Conservation (phyloP, 345 rosid species). For the Geranium brycei region DNA sequence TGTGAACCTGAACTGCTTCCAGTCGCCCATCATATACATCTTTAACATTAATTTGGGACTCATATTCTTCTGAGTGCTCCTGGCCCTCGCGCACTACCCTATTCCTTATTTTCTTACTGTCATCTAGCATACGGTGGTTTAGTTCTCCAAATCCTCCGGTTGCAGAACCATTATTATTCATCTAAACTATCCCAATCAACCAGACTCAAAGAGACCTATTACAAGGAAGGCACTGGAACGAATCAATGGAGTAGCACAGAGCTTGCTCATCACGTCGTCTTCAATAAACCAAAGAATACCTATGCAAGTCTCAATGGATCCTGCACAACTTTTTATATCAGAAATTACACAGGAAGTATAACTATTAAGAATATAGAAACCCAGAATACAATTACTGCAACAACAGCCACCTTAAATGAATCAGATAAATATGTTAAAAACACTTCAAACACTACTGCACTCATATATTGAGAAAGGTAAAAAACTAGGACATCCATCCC, state of each 20-base stretch:
- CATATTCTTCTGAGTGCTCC: slow-evolving; percentile 35
- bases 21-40: slow-evolving; percentile 11
- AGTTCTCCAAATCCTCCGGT: slow-evolving; percentile 16
- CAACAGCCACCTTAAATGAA: too few species aligned
- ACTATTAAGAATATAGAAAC: too few species aligned
- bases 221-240: slow-evolving; percentile 9
- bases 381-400: too few species aligned
- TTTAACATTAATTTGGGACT: slow-evolving; percentile 21
- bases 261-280: slow-evolving; percentile 19
- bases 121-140: slow-evolving; percentile 16
- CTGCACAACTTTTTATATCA: slow-evolving; percentile 6
- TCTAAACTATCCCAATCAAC: slow-evolving; percentile 23
- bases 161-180: slow-evolving; percentile 18
- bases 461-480: too few species aligned
- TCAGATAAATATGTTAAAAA: too few species aligned
- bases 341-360: background rate
- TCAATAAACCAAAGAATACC: slow-evolving; percentile 6
- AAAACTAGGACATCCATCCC: background rate
- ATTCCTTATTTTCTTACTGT: slow-evolving; percentile 19
- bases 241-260: slow-evolving; percentile 2
- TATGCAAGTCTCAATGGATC: slow-evolving; percentile 6
- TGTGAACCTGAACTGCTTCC: slow-evolving; percentile 10
- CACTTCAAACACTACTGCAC: too few species aligned
- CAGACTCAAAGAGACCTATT: slow-evolving; percentile 28
- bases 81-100: slow-evolving; percentile 34